Evolutionary conservation across 2,329 filamentous ascomycete species (phyloP).

Genomic region (Parastagonospora avenae): DNA sequence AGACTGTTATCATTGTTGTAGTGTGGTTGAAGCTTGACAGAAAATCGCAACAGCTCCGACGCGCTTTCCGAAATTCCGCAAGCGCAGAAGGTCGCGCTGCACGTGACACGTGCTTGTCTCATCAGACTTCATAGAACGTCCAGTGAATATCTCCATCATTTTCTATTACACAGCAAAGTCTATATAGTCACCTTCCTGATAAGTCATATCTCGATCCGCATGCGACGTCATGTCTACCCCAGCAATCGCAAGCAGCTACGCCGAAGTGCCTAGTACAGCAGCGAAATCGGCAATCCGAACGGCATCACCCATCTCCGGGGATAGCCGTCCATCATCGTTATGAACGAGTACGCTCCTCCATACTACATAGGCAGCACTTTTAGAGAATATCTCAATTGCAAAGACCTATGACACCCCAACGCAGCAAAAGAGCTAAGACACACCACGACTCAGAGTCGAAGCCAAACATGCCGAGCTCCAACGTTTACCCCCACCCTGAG

Average conservation of each 20-base stretch:
- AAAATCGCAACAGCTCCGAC: conserved; percentile 12
- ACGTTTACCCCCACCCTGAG: conserved; percentile 57
- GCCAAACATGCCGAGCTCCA: conserved; percentile 21
- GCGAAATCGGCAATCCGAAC: conserved; percentile 31
- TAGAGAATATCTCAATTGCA: too few relatives aligned
- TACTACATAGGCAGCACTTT: conserved; percentile 2
- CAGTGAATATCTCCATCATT: too few relatives aligned
- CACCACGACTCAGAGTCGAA: conserved; percentile 8
- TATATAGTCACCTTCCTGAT: conserved; percentile 2
- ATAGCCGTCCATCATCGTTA: conserved; percentile 29
- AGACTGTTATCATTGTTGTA: conserved; percentile 45
- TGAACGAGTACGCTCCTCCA: conserved; percentile 9
- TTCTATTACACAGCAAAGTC: background rate
- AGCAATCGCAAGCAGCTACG: conserved; percentile 8
- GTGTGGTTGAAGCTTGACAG: conserved; percentile 11
- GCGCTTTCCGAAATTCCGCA: conserved; percentile 26
- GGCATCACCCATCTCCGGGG: conserved; percentile 31
- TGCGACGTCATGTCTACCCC: conserved; percentile 11
- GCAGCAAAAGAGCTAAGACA: conserved; percentile 18
- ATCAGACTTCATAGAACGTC: background rate
- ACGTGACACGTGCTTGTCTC: conserved; percentile 27
- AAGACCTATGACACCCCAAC: conserved; percentile 12
- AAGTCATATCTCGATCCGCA: conserved; percentile 1
- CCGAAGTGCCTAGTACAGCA: conserved; percentile 19
- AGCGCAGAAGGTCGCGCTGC: conserved; percentile 24